Conservation (phyloP, 805 yeast species). For the Myxozyma neotropica region DNA sequence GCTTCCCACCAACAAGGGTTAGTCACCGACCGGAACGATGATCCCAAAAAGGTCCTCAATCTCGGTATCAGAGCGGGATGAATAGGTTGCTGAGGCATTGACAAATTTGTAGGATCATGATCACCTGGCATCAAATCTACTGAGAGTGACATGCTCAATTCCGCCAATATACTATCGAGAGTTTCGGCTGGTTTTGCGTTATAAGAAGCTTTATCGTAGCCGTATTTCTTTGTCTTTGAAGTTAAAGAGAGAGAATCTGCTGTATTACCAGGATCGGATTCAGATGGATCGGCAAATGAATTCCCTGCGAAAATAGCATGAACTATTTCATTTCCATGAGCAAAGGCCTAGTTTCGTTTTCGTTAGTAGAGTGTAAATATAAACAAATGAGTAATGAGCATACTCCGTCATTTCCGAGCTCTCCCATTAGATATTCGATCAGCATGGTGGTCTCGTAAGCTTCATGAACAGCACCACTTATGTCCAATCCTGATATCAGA, state of each 20-base stretch:
- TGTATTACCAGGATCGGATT: neutral
- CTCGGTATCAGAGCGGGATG: slow-evolving; percentile 70
- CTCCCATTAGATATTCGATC: slow-evolving; percentile 72
- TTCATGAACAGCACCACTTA: slow-evolving; percentile 52
- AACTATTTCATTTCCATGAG: slow-evolving; percentile 42
- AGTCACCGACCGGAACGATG: slow-evolving; percentile 52
- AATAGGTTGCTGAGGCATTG: slow-evolving; percentile 89
- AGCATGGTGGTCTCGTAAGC: slow-evolving; percentile 58
- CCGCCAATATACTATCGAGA: slow-evolving; percentile 61
- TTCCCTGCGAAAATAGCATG: slow-evolving; percentile 74
- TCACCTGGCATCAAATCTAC: slow-evolving; percentile 83
- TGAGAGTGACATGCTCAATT: slow-evolving; percentile 61
- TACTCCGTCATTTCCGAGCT: slow-evolving; percentile 50
- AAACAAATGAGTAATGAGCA: neutral
- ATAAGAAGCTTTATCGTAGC: slow-evolving; percentile 28
- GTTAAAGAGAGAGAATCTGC: slow-evolving; percentile 25
- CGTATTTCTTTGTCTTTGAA: slow-evolving; percentile 22
- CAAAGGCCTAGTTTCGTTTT: slow-evolving; percentile 29
- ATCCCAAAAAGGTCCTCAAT: slow-evolving; percentile 48
- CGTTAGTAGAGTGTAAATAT: neutral
- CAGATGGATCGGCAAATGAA: slow-evolving; percentile 49
- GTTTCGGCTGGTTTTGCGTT: slow-evolving; percentile 35
- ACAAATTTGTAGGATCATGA: slow-evolving; percentile 78
- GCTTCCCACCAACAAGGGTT: slow-evolving; percentile 77
- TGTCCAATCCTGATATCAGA: slow-evolving; percentile 72